These are phyloP conservation scores for Dactylellina drechsleri DNA, from an alignment of 2,329 filamentous ascomycete species.

Conservation along the genomic window DNA sequence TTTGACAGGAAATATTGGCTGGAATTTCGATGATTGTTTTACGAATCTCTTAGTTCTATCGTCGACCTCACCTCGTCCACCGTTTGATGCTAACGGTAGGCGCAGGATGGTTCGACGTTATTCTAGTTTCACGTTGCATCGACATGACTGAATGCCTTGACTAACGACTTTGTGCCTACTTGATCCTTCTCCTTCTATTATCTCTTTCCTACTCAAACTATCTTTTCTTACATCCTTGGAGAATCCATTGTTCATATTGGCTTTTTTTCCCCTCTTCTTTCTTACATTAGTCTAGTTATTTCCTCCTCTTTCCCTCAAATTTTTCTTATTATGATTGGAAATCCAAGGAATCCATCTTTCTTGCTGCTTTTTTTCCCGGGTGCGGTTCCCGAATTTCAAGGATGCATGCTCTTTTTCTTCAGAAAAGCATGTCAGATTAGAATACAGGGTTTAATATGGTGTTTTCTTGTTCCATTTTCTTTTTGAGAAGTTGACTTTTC, in stretches of 20 bases:
- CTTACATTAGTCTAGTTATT: conserved; percentile 26
- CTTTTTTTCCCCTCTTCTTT: not conserved
- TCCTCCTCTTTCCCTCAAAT: not conserved
- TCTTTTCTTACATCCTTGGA: conserved; percentile 3
- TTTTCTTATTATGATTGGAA: conserved; percentile 5
- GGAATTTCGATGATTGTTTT: conserved; percentile 33
- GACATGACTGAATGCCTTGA: conserved; percentile 50
- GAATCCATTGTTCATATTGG: conserved; percentile 35
- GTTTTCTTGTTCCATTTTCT: conserved; percentile 5
- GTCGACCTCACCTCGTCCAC: not conserved
- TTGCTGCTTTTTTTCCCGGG: not conserved
- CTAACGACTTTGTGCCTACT: conserved; percentile 22
- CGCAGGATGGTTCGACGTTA: conserved; percentile 3
- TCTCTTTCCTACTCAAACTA: conserved; percentile 8
- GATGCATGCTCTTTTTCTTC: conserved; percentile 7
- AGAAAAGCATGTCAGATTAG: conserved; percentile 27
- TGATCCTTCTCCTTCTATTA: conserved; percentile 4
- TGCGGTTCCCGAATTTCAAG: conserved; percentile 15
- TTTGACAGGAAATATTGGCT: conserved; percentile 17
- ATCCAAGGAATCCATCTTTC: not conserved
- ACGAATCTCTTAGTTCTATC: conserved; percentile 29
- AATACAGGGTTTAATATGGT: conserved; percentile 29
- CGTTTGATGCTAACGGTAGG: not conserved
- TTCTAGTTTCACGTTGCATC: conserved; percentile 30
- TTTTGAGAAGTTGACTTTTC: conserved; percentile 1